Base-by-base conservation (phyloP, 345 rosid genomes). In the Salix viminalis region DNA sequence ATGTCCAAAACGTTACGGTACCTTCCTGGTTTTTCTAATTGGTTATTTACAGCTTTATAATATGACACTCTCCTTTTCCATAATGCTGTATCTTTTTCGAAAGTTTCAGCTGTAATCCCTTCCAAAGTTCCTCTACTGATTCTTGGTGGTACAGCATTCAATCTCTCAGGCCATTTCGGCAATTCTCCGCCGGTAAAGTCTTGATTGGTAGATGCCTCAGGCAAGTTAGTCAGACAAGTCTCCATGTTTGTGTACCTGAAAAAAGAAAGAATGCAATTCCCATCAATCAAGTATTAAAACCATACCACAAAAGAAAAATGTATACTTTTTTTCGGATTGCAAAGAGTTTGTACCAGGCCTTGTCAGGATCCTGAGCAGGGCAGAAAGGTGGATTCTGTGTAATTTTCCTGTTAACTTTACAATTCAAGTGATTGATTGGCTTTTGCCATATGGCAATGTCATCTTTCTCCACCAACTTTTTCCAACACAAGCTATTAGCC, bases 401-500 rank as follows among this genome's bases (percentile, higher is more conserved):
- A 32, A 58, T 71, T 16, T 80, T 79, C 70, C 77, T 74, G 71
- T 19, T 74, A 72, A 52, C n/a, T 74, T 81, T 73, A 23, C 89
- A 86, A 6, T 67, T 66, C 2, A 83, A 18, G 48, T 85, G 85
- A 79, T 85, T 86, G 15, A 74, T 4, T 16, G 87, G 84, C 56
- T 88, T 88, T 70, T 75, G 85, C 91, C 89, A 86, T 41, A 88
- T 77, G 42, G 91, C 85, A 54, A 88, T 86, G 32, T 86, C 89
- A 23, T 71, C 88, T 73, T 76, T 84, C 81, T 88, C 88, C 3
- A 82, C 79, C 37, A 76, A 58, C 76, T 88, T 88, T 41, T 71
- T 80, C 91, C 91, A 86, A 61, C 91, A 88, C 7, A 88, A 76
- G 79, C 84, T 81, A 52, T 76, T 79, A 18, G 89, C 91, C 28